These are phyloP conservation scores for Citrus mangshanensis DNA, from an alignment of 345 rosid genomes.

Conservation along the genomic window DNA sequence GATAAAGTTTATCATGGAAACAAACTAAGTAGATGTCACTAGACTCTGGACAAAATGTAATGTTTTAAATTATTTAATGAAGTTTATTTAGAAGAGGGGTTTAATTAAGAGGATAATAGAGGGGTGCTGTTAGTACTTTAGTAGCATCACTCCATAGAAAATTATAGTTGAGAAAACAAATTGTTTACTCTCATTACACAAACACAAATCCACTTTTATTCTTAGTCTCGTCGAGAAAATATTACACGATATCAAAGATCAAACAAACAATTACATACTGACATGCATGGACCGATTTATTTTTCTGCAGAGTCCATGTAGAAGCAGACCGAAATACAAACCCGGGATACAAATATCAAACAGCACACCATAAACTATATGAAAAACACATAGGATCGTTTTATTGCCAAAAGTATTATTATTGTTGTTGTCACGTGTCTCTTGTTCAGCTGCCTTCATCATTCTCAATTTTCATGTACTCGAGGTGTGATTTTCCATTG, in stretches of 20 bases:
- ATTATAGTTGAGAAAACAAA: not conserved
- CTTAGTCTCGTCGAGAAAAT: not conserved
- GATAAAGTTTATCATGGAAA: no score
- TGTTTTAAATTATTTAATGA: no score
- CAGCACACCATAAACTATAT: not conserved
- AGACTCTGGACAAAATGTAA: no score
- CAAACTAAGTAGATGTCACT: no score
- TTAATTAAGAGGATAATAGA: no score
- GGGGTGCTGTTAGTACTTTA: no score
- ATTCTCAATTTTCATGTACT: slow-evolving; percentile 14
- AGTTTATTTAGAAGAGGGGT: no score
- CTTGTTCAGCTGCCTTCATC: not conserved
- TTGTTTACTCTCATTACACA: not conserved
- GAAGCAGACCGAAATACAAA: not conserved
- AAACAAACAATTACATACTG: not conserved
- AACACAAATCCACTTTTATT: not conserved
- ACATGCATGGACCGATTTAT: not conserved
- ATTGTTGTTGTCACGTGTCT: not conserved
- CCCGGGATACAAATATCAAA: not conserved
- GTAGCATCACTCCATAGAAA: not conserved
- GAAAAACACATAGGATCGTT: not conserved
- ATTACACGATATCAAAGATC: not conserved
- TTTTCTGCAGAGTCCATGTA: not conserved
- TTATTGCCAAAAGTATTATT: not conserved
- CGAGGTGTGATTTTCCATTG: slow-evolving; percentile 15